These are phyloP conservation scores for Spinacia oleracea DNA, from an alignment of 179 eudicot genomes.

Conservation along the genomic window DNA sequence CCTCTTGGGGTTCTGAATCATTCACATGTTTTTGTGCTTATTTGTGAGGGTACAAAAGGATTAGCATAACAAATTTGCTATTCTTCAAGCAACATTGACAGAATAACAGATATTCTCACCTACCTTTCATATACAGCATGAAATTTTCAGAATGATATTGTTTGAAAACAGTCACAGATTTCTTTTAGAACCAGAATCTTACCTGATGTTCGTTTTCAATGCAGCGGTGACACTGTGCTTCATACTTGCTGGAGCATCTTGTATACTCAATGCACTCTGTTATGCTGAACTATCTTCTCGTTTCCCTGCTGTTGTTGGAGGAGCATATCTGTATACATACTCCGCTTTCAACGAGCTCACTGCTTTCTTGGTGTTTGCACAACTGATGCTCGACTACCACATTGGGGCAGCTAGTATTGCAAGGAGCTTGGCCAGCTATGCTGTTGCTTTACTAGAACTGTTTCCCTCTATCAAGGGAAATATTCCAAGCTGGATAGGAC, in stretches of 20 bases:
- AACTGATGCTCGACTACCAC: conserved; percentile 94
- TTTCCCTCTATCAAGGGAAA: conserved; percentile 62
- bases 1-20: not conserved
- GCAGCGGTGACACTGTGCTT: conserved; percentile 95
- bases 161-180: not conserved
- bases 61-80: not conserved
- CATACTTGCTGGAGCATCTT: conserved; percentile 83
- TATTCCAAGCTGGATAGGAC: conserved; percentile 89
- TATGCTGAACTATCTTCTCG: conserved; percentile 94
- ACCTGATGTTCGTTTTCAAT: conserved; percentile 17
- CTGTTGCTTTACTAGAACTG: conserved; percentile 61
- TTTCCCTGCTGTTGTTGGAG: conserved; percentile 96
- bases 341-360: conserved; percentile 97
- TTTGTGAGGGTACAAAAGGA: not conserved
- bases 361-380: conserved; percentile 92
- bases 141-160: not conserved
- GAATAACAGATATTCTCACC: not conserved
- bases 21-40: not conserved
- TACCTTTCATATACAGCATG: not conserved
- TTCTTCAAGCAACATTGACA: not conserved
- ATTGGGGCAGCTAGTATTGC: conserved; percentile 99
- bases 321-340: conserved; percentile 89
- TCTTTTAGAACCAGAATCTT: conserved; percentile 8
- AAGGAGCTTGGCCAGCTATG: conserved; percentile 82
- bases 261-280: conserved; percentile 92